Evolutionary conservation across 2,329 filamentous ascomycete species (phyloP), one percentile per base, ranked within the genome.

Genomic region (Cadophora luteo-olivacea): DNA sequence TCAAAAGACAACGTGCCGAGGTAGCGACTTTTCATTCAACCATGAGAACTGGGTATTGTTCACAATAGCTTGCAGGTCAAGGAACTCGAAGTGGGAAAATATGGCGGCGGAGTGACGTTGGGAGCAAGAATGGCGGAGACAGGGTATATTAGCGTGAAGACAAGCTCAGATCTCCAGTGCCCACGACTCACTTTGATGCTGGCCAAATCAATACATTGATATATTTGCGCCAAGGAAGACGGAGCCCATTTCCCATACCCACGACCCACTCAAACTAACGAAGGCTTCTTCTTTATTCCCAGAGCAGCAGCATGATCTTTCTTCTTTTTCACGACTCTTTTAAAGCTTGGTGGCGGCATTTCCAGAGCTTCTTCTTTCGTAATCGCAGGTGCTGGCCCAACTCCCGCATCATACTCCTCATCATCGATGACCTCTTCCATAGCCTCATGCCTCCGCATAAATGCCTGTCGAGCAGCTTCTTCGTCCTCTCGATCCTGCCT

Each of bases 241-340:
- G 3, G 11, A 22, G 24, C 5, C 0, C 12, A 12, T 22, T 25
- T 36, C 33, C 12, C 33, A 11, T 24, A 16, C 38, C 58, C n/a
- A 61, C 4, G 7, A 0, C 25, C 6, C n/a, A 1, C 16, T 79
- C 76, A 89, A 4, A 88, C 84, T 22, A 90, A 76, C 0, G 86
- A 83, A 19, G 85, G 82, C 81, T 94, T 95, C 84, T 93, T 96
- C 84, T 97, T 97, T 75, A 97, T 94, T 0, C 94, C 94, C 61
- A 97, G 80, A 25, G 90, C 82, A 16, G 91, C 89, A 0, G 89
- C 83, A 67, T 91, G 87, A 68, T 96, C 89, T 80, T 96, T 97
- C 82, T 97, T 98, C 82, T 93, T 91, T 82, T 97, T 97, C 61
- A 91, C 85, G 54, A 89, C 87, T 69, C 92, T 85, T 79, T 92